Percentiles rank a stretch among this genome's conserved stretches.
phyloP scores from a whole-genome alignment of 2,329 filamentous ascomycete genomes.

The Fusarium camptoceras region DNA sequence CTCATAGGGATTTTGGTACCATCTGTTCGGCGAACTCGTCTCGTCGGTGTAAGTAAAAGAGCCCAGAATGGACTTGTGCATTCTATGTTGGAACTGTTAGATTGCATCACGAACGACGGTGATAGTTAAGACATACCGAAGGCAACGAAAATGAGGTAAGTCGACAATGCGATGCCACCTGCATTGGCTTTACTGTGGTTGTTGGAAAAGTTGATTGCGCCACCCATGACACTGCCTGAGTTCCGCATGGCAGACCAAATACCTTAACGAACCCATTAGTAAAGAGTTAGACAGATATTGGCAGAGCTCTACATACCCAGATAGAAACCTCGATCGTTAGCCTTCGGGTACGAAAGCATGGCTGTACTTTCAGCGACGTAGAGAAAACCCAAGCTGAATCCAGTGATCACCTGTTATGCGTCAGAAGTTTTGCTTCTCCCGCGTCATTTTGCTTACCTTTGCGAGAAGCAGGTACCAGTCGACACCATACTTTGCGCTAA shows the following conservation, averaged over 20 bases:
- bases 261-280: background rate
- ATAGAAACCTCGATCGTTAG: constrained; percentile 7
- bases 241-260: constrained; percentile 7
- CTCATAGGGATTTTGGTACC: background rate
- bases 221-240: background rate
- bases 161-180: background rate
- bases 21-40: background rate
- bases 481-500: background rate
- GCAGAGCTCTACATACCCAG: background rate
- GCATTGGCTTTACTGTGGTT: constrained; percentile 1
- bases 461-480: constrained; percentile 6
- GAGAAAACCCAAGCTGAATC: background rate
- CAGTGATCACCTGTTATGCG: background rate
- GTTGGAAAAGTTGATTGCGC: constrained; percentile 5
- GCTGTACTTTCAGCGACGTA: constrained; percentile 4
- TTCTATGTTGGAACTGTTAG: background rate
- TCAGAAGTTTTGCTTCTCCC: rapidly evolving
- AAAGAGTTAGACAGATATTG: rapidly evolving
- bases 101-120: rapidly evolving
- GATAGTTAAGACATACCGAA: background rate
- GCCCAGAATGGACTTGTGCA: background rate
- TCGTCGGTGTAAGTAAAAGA: background rate
- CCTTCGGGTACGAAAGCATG: background rate
- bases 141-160: background rate
- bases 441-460: background rate